Base-by-base conservation (phyloP, 768 basidiomycete species). In the Mycena alexandri region DNA sequence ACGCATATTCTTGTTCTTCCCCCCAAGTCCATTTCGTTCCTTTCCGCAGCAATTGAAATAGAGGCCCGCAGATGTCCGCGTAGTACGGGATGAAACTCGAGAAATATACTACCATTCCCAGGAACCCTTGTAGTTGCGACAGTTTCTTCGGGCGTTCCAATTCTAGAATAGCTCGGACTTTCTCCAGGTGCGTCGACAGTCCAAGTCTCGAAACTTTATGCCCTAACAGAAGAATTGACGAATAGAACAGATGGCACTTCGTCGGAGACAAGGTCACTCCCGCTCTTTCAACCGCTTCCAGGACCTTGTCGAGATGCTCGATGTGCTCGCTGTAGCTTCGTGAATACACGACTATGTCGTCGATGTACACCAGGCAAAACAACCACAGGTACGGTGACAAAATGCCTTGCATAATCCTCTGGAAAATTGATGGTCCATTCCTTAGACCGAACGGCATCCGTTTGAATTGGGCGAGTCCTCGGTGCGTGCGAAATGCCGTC, bases 91-190 rank as follows among this genome's bases (percentile, higher is more conserved):
- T 69, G 34, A 51, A 65, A 2, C 25, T 6, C 5, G 68, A 60
- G 57, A 69, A 65, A n/a, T 69, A 69, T 13, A 65, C 63, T 12
- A 48, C 48, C 56, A 65, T 57, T 17, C 63, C 63, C 5, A 77
- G 57, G 67, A 74, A 77, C 0, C 44, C 66, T 38, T 73, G 72
- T 24, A 77, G 50, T 42, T 65, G 24, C 3, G 25, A 10, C 3
- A 61, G 17, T 14, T 38, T 47, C 38, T 11, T 25, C 13, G 59
- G 65, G 5, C 47, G 29, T 17, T 33, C 58, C 2, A 61, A 47
- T 10, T 61, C 47, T 11, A 62, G 19, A 21, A 61, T 50, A 3
- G 58, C 51, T 14, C 36, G n/a, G 5, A 67, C 59, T 43, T 67
- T 67, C 34, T 67, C 65, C 10, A 12, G 9, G 62, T 68, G 62